phyloP scores from a whole-genome alignment of 1,284 basidiomycete species.

The Leccinum ponderosum region DNA sequence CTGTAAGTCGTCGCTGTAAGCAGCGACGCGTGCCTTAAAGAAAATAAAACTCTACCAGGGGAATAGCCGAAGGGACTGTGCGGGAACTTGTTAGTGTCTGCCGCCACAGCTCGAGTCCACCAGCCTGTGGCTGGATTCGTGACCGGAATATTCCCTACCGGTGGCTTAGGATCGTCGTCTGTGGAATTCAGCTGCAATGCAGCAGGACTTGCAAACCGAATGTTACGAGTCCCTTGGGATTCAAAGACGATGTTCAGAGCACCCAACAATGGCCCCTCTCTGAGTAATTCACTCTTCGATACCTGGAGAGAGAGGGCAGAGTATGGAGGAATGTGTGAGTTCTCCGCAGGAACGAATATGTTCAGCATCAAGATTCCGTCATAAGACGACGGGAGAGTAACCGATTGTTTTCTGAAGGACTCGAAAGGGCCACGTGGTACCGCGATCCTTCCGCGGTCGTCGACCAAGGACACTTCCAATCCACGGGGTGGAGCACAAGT shows the following conservation, averaged over 20 bases:
- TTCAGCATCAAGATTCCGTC: constrained; percentile 12
- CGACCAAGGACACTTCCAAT: constrained; percentile 11
- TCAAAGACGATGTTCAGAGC: constrained; percentile 17
- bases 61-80: not conserved
- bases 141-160: constrained; percentile 4
- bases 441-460: constrained; percentile 9
- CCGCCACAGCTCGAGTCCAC: constrained; percentile 9
- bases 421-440: constrained; percentile 2
- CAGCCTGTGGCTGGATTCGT: constrained; percentile 15
- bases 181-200: not conserved
- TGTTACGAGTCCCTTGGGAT: constrained; percentile 11
- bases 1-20: not conserved
- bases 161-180: not conserved
- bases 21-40: not conserved
- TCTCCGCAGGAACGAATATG: constrained; percentile 3
- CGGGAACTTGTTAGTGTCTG: constrained; percentile 12
- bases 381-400: not conserved
- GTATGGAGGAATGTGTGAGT: constrained; percentile 6
- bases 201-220: constrained; percentile 12
- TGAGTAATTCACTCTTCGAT: not conserved
- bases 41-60: constrained; percentile 6
- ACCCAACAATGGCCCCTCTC: constrained; percentile 2
- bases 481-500: not conserved
- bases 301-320: constrained; percentile 10
- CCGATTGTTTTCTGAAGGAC: not conserved